Evolutionary conservation across 2,329 filamentous ascomycete genomes (phyloP).

Genomic region (Escovopsis sp.): DNA sequence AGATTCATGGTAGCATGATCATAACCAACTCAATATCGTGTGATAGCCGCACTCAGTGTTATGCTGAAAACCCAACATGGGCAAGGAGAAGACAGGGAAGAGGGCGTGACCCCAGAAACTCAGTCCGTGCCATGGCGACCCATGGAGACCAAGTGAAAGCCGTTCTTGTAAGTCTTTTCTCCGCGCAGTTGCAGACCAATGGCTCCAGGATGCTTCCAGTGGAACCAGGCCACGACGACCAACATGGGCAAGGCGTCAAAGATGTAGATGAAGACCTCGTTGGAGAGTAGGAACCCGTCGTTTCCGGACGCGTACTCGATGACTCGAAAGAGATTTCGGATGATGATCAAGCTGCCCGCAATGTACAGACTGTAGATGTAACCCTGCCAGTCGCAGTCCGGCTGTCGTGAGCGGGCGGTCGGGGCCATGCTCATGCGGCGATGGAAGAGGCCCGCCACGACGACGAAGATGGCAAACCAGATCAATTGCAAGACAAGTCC

Average conservation of each 20-base stretch:
- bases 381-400: conserved; percentile 17
- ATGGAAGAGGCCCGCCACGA: conserved; percentile 35
- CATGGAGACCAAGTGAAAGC: too few species aligned
- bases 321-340: conserved; percentile 30
- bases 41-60: too few species aligned
- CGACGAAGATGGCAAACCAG: conserved; percentile 40
- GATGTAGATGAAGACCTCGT: conserved; percentile 29
- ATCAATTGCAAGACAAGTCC: conserved; percentile 43
- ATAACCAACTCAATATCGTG: too few species aligned
- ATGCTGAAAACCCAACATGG: too few species aligned
- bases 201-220: conserved; percentile 9
- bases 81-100: too few species aligned
- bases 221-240: conserved; percentile 9
- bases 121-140: conserved; percentile 33
- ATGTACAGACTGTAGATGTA: conserved; percentile 23
- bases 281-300: conserved; percentile 22
- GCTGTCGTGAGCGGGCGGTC: conserved; percentile 1
- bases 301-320: conserved; percentile 32
- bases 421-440: conserved; percentile 11
- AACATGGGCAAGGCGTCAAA: conserved; percentile 22
- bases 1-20: too few species aligned
- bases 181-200: conserved; percentile 26
- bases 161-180: too few species aligned
- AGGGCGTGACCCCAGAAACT: conserved; percentile 24
- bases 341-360: conserved; percentile 24